phyloP scores from a whole-genome alignment of 139 green algal species.

The Ettlia oleoabundans region DNA sequence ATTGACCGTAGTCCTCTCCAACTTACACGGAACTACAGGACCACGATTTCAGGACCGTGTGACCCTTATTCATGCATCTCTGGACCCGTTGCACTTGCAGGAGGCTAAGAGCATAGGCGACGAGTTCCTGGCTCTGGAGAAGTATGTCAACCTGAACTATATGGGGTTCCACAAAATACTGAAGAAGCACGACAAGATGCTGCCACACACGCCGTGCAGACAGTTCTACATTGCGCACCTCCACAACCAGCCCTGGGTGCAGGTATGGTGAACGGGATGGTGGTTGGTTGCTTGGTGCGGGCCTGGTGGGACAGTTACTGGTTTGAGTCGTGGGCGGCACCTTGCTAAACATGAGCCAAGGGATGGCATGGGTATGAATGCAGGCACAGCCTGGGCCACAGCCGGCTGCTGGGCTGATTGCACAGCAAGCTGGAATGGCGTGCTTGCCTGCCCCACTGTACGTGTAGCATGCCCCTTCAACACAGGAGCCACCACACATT shows the following conservation, averaged over 20 bases:
- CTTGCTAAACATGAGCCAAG: too few species aligned
- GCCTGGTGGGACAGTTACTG: neutral
- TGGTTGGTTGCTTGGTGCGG: neutral
- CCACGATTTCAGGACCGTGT: neutral
- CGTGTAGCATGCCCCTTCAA: too few species aligned
- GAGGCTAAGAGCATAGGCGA: constrained; percentile 88
- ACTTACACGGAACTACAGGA: neutral
- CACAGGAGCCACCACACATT: too few species aligned
- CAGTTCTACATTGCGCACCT: constrained; percentile 95
- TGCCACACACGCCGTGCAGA: constrained; percentile 83
- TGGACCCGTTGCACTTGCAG: too few species aligned
- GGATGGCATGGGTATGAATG: too few species aligned
- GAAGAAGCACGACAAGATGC: constrained; percentile 98
- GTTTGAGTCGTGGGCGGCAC: neutral
- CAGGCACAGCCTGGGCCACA: too few species aligned
- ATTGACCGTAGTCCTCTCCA: neutral
- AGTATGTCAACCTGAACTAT: constrained; percentile 98
- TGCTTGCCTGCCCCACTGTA: too few species aligned
- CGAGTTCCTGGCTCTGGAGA: constrained; percentile 91
- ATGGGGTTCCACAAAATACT: constrained; percentile 95
- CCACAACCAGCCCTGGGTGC: constrained; percentile 93
- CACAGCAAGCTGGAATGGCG: too few species aligned
- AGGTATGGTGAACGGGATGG: constrained; percentile 32
- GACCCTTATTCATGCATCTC: too few species aligned
- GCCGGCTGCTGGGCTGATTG: too few species aligned